Base-by-base conservation (phyloP, 495 filamentous ascomycete genomes). In the Penicillium coffeae region DNA sequence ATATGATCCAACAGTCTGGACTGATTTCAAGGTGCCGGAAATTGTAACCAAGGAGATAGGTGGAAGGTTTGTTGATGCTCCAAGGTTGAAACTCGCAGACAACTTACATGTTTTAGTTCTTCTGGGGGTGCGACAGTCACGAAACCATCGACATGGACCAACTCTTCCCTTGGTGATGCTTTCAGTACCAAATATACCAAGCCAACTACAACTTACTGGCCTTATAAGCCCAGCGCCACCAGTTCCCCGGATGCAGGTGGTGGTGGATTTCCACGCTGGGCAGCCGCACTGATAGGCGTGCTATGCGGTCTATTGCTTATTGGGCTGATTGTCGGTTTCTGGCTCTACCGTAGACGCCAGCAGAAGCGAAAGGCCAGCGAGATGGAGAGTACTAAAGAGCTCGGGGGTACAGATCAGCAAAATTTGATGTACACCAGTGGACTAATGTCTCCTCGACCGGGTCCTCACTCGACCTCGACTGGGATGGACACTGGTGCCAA, bases 281-380 rank as follows among this genome's bases (percentile, higher is more conserved):
- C 86, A 1, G 78, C 74, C 0, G 82, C 84, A 1, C 77, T 89
- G 2, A 70, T 90, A 14, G 86, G 84, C 3, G 82, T 85, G 3
- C 74, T 88, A 1, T 65, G 84, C 1, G 84, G 84, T 8, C 68
- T 89, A 1, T 63, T 86, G 33, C 70, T 82, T 42, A 47, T 88
- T 22, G 77, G 75, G 1, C 59, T 86, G 25, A 69, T 83, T 15
- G 74, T 75, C 15, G 74, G 74, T 3, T 63, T 65, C 13, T 71
- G 82, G 41, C 60, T 86, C 2, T 69, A 85, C 10, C 85, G 72
- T 49, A 70, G 81, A 10, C 73, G 75, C 3, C 70, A 77, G 21
- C 47, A 25, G 13, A 21, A 21, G 22, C 37, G 39, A 21, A 18
- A 56, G 3, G 15, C 10, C 12, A 18, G 8, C 7, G 33, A 33